Conservation (phyloP, 2,329 filamentous ascomycete species). For the Aspergillus pseudoglaucus region DNA sequence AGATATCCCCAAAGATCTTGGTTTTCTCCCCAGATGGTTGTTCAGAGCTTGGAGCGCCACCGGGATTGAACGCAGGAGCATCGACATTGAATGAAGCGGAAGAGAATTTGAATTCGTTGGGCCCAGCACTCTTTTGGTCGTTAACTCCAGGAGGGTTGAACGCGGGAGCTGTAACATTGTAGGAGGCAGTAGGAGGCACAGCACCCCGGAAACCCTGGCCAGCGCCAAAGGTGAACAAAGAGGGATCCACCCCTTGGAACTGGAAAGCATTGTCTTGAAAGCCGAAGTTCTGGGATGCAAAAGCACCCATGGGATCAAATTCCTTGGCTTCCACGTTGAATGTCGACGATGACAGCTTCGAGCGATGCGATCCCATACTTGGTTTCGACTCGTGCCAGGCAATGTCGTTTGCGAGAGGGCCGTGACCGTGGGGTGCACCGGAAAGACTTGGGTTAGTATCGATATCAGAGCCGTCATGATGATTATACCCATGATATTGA, state of each 20-base stretch:
- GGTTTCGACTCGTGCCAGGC: conserved; percentile 30
- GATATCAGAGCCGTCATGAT: conserved; percentile 56
- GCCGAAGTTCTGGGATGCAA: conserved; percentile 41
- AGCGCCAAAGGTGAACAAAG: conserved; percentile 25
- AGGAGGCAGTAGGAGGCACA: conserved; percentile 40
- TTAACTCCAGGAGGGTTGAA: conserved; percentile 55
- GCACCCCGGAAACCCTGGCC: conserved; percentile 26
- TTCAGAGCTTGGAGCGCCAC: conserved; percentile 19
- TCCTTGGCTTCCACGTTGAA: conserved; percentile 86
- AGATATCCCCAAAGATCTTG: conserved; percentile 60
- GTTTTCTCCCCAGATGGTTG: conserved; percentile 16
- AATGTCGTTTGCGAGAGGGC: conserved; percentile 20
- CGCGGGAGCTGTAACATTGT: conserved; percentile 63
- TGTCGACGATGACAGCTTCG: conserved; percentile 65
- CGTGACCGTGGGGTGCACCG: conserved; percentile 50
- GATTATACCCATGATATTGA: conserved; percentile 23
- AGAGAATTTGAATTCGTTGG: conserved; percentile 57
- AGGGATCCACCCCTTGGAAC: conserved; percentile 24
- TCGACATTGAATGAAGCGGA: conserved; percentile 66
- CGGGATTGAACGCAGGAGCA: conserved; percentile 69
- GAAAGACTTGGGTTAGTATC: conserved; percentile 69
- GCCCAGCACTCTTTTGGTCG: conserved; percentile 13
- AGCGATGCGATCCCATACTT: conserved; percentile 47
- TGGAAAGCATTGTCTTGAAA: conserved; percentile 40
- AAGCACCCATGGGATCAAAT: conserved; percentile 60